Base-by-base conservation (phyloP, 495 filamentous ascomycete species). In the Jackrogersella multiformis region DNA sequence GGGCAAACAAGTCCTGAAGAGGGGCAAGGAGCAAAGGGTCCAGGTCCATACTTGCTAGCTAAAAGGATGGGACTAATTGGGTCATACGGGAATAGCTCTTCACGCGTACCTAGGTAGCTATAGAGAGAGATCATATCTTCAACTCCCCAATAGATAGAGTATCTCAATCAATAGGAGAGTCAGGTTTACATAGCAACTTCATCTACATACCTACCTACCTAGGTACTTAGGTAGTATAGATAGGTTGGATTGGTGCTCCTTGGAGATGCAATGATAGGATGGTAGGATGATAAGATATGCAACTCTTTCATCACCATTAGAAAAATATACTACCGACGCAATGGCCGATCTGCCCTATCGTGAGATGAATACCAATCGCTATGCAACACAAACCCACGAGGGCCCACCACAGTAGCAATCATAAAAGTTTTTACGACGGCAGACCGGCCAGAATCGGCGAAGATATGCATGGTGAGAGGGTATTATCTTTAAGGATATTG, bases 361-460 rank as follows among this genome's bases (percentile, higher is more conserved):
- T 21, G 21, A 38, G 24, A 48, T 41, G 6, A 6, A 10, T 60
- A 16, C 66, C 42, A 64, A 68, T 68, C 65, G 58, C 18, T 23
- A 48, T 34, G 54, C 34, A 20, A 28, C 51, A 60, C 45, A 56
- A 52, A 34, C 42, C 18, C 56, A 21, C 44, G 36, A 44, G 10
- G 61, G 18, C 45, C 66, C 66, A 69, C 66, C 15, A 45, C 15
- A n/a, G 56, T 69, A 65, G 56, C 61, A 69, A 42, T 64, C 61
- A 16, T 61, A 52, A 64, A 64, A 61, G 61, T 20, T 53, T 56
- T 23, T 60, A 23, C 30, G 28, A 44, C 42, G 5, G 35, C 16
- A 9, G 52, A 46, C 61, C 61, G 61, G 67, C 56, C 18, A 65
- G 56, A 65, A 70, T 70, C 67, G 67, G 67, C 61, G 67, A 70